A percentile compares a stretch with the other conserved stretches of the same genome.
Conservation (phyloP, 1,284 basidiomycete species). For the Cystobasidium pallidum region DNA sequence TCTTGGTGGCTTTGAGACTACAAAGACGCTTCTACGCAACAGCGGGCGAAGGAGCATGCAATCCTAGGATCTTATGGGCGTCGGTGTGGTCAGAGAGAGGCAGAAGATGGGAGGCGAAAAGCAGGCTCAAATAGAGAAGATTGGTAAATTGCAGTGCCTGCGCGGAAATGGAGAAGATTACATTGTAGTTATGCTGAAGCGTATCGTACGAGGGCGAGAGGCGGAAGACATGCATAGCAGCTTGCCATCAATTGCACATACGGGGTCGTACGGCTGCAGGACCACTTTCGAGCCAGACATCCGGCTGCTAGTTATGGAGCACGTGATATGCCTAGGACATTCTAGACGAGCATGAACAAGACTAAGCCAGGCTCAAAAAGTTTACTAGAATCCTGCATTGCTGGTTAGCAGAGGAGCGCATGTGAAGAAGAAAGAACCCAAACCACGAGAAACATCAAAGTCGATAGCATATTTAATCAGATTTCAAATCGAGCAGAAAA, state of each 20-base stretch:
- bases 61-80: neutral
- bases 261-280: too few relatives aligned
- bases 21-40: slow-evolving; percentile 24
- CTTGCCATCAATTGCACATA: neutral
- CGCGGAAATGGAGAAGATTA: too few relatives aligned
- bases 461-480: too few relatives aligned
- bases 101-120: slow-evolving; percentile 1
- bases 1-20: neutral
- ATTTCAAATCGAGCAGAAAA: neutral
- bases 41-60: slow-evolving; percentile 39
- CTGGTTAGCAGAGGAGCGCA: neutral
- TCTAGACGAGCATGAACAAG: too few relatives aligned
- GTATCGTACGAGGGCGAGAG: too few relatives aligned
- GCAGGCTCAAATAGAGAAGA: neutral
- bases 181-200: too few relatives aligned
- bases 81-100: neutral
- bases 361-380: too few relatives aligned
- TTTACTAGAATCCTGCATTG: neutral
- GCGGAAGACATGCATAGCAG: neutral
- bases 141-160: too few relatives aligned
- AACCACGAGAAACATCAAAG: too few relatives aligned
- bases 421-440: too few relatives aligned
- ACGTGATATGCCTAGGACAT: neutral
- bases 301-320: neutral
- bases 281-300: too few relatives aligned